These are phyloP conservation scores for Isochrysis galbana DNA, from an alignment of 78 protist species.

Conservation along the genomic window DNA sequence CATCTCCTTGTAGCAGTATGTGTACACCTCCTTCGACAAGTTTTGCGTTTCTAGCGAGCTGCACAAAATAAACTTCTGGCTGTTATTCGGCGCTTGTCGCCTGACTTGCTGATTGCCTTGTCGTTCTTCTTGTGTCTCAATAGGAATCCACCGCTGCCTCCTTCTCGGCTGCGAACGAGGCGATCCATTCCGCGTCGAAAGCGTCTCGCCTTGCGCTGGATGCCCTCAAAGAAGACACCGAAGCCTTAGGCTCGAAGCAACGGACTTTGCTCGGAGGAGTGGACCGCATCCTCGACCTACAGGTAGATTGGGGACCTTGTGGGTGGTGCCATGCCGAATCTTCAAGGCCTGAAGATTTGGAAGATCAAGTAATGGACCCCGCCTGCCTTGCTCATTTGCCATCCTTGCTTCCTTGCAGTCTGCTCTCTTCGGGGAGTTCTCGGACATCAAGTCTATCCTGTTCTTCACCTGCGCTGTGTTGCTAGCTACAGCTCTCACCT, in stretches of 20 bases:
- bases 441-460: not conserved
- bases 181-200: not conserved
- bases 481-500: not conserved
- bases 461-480: not conserved
- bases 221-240: not conserved
- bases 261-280: not conserved
- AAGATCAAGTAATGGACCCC: too few species aligned
- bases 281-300: not conserved
- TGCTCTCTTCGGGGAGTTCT: not conserved
- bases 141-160: too few species aligned
- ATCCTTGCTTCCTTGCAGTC: not conserved
- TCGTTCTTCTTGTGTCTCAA: too few species aligned
- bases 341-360: not conserved
- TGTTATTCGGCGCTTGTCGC: too few species aligned
- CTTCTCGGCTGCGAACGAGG: too few species aligned
- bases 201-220: not conserved
- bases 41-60: too few species aligned
- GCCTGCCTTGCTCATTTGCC: not conserved
- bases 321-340: not conserved
- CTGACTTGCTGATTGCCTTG: too few species aligned
- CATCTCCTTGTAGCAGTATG: too few species aligned
- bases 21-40: too few species aligned
- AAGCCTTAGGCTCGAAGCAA: not conserved
- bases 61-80: too few species aligned
- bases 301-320: too few species aligned